phyloP scores from a whole-genome alignment of 1,284 basidiomycete species.

The Boletus smithii region DNA sequence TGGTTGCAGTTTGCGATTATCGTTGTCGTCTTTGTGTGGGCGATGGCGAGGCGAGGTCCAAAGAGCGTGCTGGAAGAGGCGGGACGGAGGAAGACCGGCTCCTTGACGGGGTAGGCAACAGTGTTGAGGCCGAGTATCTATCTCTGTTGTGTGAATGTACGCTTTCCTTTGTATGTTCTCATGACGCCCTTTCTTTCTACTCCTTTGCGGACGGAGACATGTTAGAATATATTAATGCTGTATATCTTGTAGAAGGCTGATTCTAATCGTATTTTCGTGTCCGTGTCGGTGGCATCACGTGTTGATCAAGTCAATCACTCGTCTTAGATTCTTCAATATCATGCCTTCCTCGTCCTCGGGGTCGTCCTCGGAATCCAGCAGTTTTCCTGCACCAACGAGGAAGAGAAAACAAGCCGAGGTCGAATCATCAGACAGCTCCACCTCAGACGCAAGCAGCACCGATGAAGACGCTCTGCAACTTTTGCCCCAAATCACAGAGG shows the following conservation, averaged over 20 bases:
- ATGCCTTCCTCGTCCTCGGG: conserved; percentile 20
- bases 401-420: conserved; percentile 22
- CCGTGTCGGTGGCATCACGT: too few relatives aligned
- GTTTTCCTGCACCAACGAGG: conserved; percentile 13
- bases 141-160: conserved; percentile 5
- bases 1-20: conserved; percentile 76
- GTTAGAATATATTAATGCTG: conserved; percentile 29
- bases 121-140: conserved; percentile 32
- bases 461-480: conserved; percentile 13
- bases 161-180: conserved; percentile 3
- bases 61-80: conserved; percentile 60
- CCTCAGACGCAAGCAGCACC: conserved; percentile 7
- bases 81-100: conserved; percentile 40
- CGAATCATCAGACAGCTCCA: conserved; percentile 9
- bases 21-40: conserved; percentile 69
- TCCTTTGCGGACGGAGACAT: conserved; percentile 10
- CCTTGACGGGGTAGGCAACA: conserved; percentile 10
- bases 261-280: too few relatives aligned
- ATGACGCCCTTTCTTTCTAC: not conserved
- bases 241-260: conserved; percentile 15
- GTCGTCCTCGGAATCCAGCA: conserved; percentile 20
- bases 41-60: conserved; percentile 72
- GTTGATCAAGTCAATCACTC: too few relatives aligned
- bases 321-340: too few relatives aligned
- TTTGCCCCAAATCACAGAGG: conserved; percentile 8